Percentiles rank a stretch among this genome's conserved stretches.
Conservation (phyloP, 176 grass and related monocot species). For the Eleusine coracana region DNA sequence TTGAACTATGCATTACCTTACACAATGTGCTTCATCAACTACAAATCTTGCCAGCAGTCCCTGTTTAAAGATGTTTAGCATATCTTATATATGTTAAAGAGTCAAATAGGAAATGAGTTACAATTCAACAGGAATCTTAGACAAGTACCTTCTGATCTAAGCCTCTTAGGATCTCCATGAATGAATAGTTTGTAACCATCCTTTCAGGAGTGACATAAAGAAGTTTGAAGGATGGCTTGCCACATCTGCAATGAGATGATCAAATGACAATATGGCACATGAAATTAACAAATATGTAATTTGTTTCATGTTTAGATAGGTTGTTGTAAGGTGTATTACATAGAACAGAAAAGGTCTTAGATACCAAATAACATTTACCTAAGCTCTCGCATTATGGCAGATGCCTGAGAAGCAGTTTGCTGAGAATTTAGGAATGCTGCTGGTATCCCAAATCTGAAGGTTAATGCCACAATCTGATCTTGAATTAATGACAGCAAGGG, state of each 20-base stretch:
- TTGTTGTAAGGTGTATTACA: neutral
- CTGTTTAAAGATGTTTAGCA: constrained; percentile 47
- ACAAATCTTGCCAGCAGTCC: constrained; percentile 90
- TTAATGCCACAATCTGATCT: constrained; percentile 88
- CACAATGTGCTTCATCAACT: constrained; percentile 93
- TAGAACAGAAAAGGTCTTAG: neutral
- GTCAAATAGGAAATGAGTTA: neutral
- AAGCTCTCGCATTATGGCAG: constrained; percentile 71
- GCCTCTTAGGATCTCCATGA: constrained; percentile 68
- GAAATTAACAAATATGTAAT: neutral
- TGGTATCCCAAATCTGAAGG: constrained; percentile 73
- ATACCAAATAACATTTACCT: constrained; percentile 45
- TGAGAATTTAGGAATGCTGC: constrained; percentile 89
- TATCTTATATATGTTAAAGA: neutral
- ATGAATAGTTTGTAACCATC: constrained; percentile 57
- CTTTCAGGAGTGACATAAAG: constrained; percentile 94
- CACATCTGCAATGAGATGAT: constrained; percentile 53
- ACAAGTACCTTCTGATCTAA: constrained; percentile 79
- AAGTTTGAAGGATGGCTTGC: constrained; percentile 74
- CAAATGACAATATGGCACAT: constrained; percentile 24
- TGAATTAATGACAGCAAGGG: constrained; percentile 88
- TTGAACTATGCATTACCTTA: constrained; percentile 63
- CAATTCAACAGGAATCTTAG: neutral
- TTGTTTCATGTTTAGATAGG: neutral
- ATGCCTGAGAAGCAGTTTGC: constrained; percentile 82